phyloP scores from a whole-genome alignment of 2,329 filamentous ascomycete genomes.

The Emmonsia crescens region DNA sequence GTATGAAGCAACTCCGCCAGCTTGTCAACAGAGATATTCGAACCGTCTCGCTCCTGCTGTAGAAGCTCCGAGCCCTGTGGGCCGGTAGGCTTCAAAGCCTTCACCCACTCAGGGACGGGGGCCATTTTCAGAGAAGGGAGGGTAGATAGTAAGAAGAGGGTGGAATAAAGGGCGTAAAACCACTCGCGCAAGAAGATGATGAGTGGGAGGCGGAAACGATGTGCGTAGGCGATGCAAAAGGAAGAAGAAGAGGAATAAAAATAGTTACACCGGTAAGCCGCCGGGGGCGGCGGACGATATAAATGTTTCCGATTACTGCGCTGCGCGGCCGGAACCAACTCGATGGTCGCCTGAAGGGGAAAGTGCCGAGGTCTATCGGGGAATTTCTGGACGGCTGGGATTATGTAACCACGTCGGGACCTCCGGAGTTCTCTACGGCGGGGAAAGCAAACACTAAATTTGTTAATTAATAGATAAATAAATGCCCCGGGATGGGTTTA shows the following conservation, averaged over 20 bases:
- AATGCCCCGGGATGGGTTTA: not conserved
- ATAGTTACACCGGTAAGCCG: not conserved
- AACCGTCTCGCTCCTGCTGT: constrained; percentile 55
- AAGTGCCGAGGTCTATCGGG: constrained; percentile 4
- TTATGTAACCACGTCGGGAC: not conserved
- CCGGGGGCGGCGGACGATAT: not conserved
- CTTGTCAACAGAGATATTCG: constrained; percentile 55
- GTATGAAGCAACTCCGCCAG: constrained; percentile 61
- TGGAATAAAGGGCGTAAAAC: not conserved
- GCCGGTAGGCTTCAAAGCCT: constrained; percentile 53
- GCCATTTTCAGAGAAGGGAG: constrained; percentile 20
- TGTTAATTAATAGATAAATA: not conserved
- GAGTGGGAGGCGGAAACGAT: not conserved
- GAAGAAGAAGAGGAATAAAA: not conserved
- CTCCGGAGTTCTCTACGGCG: no score
- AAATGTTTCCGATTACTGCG: not conserved
- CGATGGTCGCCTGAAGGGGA: not conserved
- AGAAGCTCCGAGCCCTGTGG: constrained; percentile 61
- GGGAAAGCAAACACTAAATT: no score
- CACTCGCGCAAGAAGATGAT: not conserved
- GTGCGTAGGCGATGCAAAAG: not conserved
- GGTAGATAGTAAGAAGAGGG: no score
- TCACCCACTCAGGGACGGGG: constrained; percentile 52
- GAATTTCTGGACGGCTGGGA: not conserved
- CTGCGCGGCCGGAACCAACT: not conserved